These are phyloP conservation scores for Oryza meyeriana DNA, from an alignment of 176 grass and related monocot species.

Conservation along the genomic window DNA sequence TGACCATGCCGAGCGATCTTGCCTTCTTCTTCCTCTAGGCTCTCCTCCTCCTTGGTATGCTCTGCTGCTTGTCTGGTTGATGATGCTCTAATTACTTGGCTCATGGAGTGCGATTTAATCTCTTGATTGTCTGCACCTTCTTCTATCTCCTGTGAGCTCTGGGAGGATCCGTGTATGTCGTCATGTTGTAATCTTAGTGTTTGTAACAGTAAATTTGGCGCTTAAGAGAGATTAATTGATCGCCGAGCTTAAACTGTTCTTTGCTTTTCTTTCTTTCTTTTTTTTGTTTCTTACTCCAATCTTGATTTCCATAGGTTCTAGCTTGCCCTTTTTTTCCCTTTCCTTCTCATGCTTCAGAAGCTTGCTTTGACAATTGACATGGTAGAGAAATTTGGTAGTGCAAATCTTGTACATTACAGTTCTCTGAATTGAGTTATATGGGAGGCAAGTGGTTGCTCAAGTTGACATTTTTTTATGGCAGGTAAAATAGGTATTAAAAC, in stretches of 20 bases:
- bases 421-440: constrained; percentile 7
- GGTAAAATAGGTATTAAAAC: constrained; percentile 4
- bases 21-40: neutral
- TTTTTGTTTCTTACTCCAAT: neutral
- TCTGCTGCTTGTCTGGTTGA: constrained; percentile 32
- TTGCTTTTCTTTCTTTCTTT: neutral
- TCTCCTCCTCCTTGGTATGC: constrained; percentile 24
- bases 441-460: constrained; percentile 32
- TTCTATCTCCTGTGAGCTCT: constrained; percentile 11
- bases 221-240: constrained; percentile 64
- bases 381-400: constrained; percentile 1
- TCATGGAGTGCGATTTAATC: constrained; percentile 29
- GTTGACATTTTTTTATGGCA: constrained; percentile 30
- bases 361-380: constrained; percentile 24
- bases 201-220: constrained; percentile 60
- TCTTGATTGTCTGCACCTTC: constrained; percentile 29
- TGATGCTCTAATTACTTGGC: constrained; percentile 30
- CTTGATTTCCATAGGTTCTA: constrained; percentile 14
- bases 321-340: constrained; percentile 7
- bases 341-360: constrained; percentile 8
- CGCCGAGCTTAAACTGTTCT: constrained; percentile 19
- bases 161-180: constrained; percentile 38
- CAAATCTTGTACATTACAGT: constrained; percentile 39
- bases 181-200: constrained; percentile 43
- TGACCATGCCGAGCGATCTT: neutral